A percentile compares a stretch with the other conserved stretches of the same genome.
These are phyloP conservation scores for Gossypium trilobum DNA, from an alignment of 441 rosid species.

Conservation along the genomic window DNA sequence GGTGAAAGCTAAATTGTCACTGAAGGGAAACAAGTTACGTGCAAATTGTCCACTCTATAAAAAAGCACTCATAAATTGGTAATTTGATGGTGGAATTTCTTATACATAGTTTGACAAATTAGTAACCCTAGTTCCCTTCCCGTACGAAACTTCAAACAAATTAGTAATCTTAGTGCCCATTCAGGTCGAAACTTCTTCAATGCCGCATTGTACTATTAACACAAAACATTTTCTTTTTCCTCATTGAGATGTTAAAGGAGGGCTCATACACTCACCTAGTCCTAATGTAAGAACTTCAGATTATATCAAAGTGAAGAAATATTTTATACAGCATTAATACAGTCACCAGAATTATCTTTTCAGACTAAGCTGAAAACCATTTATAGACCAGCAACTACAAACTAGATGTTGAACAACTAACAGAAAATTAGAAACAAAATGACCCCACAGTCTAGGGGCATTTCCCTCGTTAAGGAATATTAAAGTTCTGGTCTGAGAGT, in stretches of 20 bases:
- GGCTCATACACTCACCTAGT: not conserved
- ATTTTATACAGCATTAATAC: not conserved
- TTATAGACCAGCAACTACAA: not conserved
- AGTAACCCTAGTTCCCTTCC: not conserved
- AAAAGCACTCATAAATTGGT: not conserved
- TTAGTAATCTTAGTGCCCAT: not conserved
- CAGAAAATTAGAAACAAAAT: not conserved
- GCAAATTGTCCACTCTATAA: not conserved
- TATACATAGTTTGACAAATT: not conserved
- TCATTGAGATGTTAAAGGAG: not conserved
- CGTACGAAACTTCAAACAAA: not conserved
- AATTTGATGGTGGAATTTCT: not conserved
- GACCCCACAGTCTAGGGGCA: not conserved
- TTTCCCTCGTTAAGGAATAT: not conserved
- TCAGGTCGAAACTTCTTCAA: not conserved
- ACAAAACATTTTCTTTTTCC: not conserved
- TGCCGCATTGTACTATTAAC: conserved; percentile 4
- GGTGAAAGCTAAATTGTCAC: not conserved
- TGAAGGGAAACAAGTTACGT: not conserved
- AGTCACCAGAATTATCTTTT: not conserved
- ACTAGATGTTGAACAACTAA: not conserved
- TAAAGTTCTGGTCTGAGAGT: not conserved
- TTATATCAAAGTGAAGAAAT: not conserved
- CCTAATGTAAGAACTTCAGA: not conserved
- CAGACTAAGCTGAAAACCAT: not conserved